Evolutionary conservation across 805 yeast species (phyloP), one percentile per base, ranked within the genome.

Genomic region (Cyberlindnera euphorbiae): DNA sequence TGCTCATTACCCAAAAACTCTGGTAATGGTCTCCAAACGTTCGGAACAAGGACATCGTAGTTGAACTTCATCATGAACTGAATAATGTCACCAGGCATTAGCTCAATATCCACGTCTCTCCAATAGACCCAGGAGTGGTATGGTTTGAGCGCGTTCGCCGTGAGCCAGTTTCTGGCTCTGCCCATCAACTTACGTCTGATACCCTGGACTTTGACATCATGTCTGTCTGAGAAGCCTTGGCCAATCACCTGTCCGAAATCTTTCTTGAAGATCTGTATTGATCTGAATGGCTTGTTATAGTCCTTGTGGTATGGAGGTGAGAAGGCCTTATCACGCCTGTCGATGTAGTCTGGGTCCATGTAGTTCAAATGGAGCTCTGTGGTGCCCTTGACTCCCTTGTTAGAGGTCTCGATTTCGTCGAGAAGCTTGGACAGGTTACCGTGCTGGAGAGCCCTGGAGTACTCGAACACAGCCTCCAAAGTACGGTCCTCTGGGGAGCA

Each of bases 21-120:
- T 3, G 98, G 98, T 43, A 93, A 69, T 2, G 97, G 98, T 50
- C 98, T 73, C 98, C 98, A 93, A 23, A 93, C 96, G 54, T 93
- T 87, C 19, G 87, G 95, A 26, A 82, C 72, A 58, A 84, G 68
- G 12, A 84, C 82, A 53, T 84, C 95, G 53, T 69, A 79, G 45
- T 74, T 72, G 44, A 66, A 67, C 44, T 72, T 69, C 90, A 84
- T 83, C 61, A 84, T 64, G 52, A 73, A 79, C 58, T 84, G 79
- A 42, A 84, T 74, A 32, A 84, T 80, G 28, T 79, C 69, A 6
- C 86, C 87, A 0, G 90, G 89, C 47, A 84, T 77, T n/a, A 82
- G 68, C 53, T 84, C 95, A 33, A 84, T 78, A 53, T 84, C 95
- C 2, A 77, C 93, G 58, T 84, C 95, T 64, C 95, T 70, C 95